A percentile compares a stretch with the other conserved stretches of the same genome.
Evolutionary conservation across 2,329 filamentous ascomycete genomes (phyloP).

Genomic region (Blastomyces gilchristii): DNA sequence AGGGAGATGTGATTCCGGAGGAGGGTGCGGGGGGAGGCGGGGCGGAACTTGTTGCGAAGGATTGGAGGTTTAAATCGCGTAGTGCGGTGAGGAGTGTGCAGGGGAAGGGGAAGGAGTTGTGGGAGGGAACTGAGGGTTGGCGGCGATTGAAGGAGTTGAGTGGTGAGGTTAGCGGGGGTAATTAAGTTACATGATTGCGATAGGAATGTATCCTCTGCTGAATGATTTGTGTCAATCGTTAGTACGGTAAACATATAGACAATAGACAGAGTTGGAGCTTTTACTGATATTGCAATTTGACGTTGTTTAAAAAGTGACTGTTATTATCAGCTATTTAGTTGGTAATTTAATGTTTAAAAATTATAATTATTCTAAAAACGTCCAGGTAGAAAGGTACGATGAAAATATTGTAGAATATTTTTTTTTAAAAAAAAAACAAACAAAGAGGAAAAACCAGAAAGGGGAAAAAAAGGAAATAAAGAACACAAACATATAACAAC

Average conservation of each 20-base stretch:
- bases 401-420: too few relatives aligned
- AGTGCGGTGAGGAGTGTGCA: slow-evolving; percentile 75
- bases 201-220: background rate
- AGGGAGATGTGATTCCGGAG: slow-evolving; percentile 36
- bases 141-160: slow-evolving; percentile 29
- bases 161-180: slow-evolving; percentile 26
- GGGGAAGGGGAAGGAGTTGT: slow-evolving; percentile 67
- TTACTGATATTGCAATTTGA: background rate
- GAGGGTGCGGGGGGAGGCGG: slow-evolving; percentile 30
- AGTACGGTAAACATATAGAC: background rate
- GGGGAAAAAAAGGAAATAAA: too few relatives aligned
- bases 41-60: slow-evolving; percentile 57
- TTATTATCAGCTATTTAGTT: background rate
- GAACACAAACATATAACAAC: too few relatives aligned
- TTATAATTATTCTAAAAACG: too few relatives aligned
- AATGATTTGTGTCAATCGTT: background rate
- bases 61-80: slow-evolving; percentile 82
- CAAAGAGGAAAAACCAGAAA: too few relatives aligned
- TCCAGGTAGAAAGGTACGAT: too few relatives aligned
- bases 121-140: slow-evolving; percentile 57
- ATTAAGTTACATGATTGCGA: background rate
- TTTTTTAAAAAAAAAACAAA: too few relatives aligned
- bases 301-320: background rate
- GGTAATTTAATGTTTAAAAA: too few relatives aligned
- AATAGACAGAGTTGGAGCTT: background rate